phyloP scores from a whole-genome alignment of 2,329 filamentous ascomycete genomes.

The Kalaharituber pfeilii region DNA sequence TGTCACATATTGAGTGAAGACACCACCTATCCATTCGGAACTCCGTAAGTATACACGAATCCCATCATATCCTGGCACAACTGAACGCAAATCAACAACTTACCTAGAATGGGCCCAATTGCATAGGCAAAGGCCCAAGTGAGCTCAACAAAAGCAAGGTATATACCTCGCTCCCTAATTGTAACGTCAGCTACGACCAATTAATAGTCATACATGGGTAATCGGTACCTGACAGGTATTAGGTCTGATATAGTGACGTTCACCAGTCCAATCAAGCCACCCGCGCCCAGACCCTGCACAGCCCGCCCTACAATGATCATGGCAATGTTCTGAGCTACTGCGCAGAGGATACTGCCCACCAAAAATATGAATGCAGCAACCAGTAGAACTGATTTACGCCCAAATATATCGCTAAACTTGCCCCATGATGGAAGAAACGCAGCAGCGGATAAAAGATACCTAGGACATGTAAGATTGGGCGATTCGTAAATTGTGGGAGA shows the following conservation, averaged over 20 bases:
- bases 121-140: constrained; percentile 50
- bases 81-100: neutral
- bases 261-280: constrained; percentile 41
- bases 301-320: constrained; percentile 40
- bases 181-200: neutral
- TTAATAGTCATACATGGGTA: constrained; percentile 1
- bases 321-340: constrained; percentile 33
- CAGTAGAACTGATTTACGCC: constrained; percentile 45
- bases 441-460: constrained; percentile 31
- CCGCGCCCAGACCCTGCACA: constrained; percentile 41
- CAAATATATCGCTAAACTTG: constrained; percentile 41
- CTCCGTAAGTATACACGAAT: neutral
- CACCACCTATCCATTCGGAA: constrained; percentile 34
- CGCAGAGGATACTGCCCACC: constrained; percentile 38
- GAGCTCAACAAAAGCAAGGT: constrained; percentile 41
- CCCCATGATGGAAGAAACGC: constrained; percentile 29
- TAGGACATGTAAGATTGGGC: constrained; percentile 26
- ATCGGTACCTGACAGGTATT: constrained; percentile 14
- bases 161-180: constrained; percentile 20
- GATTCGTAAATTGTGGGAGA: neutral
- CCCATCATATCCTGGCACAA: too few species aligned
- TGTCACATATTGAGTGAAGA: constrained; percentile 42
- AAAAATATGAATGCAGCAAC: constrained; percentile 45
- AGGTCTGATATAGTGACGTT: constrained; percentile 41
- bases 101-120: constrained; percentile 42